Conservation (phyloP, 345 rosid genomes). For the Noccaea bulbosa region DNA sequence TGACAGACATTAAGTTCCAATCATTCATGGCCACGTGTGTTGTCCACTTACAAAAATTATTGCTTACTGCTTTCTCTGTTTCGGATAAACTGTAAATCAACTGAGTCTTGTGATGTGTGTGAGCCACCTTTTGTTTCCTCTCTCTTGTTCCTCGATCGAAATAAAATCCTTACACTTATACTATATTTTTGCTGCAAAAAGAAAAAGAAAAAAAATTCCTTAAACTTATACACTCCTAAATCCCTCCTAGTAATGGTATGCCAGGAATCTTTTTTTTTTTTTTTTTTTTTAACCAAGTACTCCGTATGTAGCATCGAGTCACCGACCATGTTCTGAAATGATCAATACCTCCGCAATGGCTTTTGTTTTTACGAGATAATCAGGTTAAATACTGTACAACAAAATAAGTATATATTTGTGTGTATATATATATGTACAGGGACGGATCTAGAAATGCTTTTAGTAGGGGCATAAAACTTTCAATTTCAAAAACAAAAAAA, state of each 20-base stretch:
- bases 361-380: conserved; percentile 6
- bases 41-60: conserved; percentile 35
- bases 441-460: too few relatives aligned
- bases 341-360: not conserved
- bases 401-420: too few relatives aligned
- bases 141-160: conserved; percentile 6
- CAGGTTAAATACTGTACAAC: not conserved
- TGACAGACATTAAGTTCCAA: conserved; percentile 24
- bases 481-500: too few relatives aligned
- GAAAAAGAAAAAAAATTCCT: too few relatives aligned
- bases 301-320: not conserved
- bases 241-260: not conserved
- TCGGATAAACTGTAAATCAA: conserved; percentile 36
- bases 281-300: not conserved
- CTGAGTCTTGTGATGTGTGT: conserved; percentile 42
- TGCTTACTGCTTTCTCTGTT: conserved; percentile 34
- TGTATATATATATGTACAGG: too few relatives aligned
- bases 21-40: conserved; percentile 31
- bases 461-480: too few relatives aligned
- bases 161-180: not conserved
- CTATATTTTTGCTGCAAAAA: not conserved
- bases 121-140: conserved; percentile 3
- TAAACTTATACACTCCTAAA: too few relatives aligned
- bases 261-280: not conserved
- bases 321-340: conserved; percentile 15